Conservation (phyloP, 1,139 yeast genomes). For the Yamadazyma songkhlaensis region DNA sequence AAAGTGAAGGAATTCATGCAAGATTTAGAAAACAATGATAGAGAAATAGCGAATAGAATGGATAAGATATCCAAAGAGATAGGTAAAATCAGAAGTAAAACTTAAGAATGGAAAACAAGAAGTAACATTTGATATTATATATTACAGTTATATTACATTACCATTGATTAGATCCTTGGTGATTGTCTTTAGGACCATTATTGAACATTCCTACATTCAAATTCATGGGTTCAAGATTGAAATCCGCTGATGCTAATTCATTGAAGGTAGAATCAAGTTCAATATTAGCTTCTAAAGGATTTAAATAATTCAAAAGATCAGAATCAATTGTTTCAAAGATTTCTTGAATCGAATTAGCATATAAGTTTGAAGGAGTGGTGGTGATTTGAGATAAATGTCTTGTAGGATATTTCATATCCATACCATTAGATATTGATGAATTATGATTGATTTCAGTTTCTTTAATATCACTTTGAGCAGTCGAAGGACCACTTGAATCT, state of each 20-base stretch:
- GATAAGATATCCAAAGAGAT: constrained; percentile 16
- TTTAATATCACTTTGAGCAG: neutral
- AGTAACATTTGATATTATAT: constrained; percentile 4
- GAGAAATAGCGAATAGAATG: constrained; percentile 27
- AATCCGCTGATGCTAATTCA: constrained; percentile 6
- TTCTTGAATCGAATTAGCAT: constrained; percentile 22
- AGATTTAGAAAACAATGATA: constrained; percentile 25
- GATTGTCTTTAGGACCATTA: constrained; percentile 1
- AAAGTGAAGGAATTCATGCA: constrained; percentile 32
- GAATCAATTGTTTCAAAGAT: constrained; percentile 32
- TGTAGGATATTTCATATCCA: neutral
- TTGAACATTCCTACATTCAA: constrained; percentile 4
- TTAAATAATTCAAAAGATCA: constrained; percentile 26
- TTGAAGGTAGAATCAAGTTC: constrained; percentile 13
- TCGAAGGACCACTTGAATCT: constrained; percentile 1
- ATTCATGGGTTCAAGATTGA: constrained; percentile 3
- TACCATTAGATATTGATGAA: too few relatives aligned
- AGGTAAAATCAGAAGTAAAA: constrained; percentile 8
- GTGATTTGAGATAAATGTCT: neutral
- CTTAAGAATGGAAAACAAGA: constrained; percentile 14
- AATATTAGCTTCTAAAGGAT: constrained; percentile 26
- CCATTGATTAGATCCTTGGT: too few relatives aligned
- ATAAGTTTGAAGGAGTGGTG: constrained; percentile 7
- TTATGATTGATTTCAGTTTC: neutral
- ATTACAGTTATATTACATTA: constrained; percentile 1